Base-by-base conservation (phyloP, 1,284 basidiomycete genomes). In the Tilletia indica region DNA sequence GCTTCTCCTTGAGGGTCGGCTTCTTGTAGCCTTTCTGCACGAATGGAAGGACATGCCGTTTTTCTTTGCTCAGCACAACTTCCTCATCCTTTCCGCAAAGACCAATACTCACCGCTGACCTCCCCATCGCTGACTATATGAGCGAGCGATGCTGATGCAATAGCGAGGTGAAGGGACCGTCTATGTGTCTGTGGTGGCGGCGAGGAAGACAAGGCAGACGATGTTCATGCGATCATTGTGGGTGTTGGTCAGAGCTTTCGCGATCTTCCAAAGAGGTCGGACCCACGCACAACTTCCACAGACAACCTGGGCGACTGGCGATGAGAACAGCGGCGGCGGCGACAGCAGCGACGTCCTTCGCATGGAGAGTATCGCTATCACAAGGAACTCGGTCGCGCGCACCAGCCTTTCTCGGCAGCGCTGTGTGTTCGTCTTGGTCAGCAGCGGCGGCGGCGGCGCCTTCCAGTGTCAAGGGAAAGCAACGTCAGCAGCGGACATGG, bases 1-100 rank as follows among this genome's bases (percentile, higher is more conserved):
- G 61, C 61, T 64, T 64, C 61, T 64, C 61, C 61, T 64, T 64
- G 34, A 64, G 36, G 61, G 34, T 64, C 61, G 61, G 61, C 61
- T 64, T 64, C 61, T 64, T 64, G 61, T 64, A 64, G 16, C 36
- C 61, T 39, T 64, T 64, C 61, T 64, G 61, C 36, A 25, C 19
- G 51, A 11, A 19, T 54, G 12, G 1, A n/a, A 19, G 6, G 1
- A 31, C 25, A 31, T 31, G 2, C 1, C 25, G 0, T 31, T 31
- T 31, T 31, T 31, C 11, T 54, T 54, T 19, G n/a, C 6, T 54
- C 51, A 54, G 51, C 21, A 25, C 19, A 54, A 54, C 19, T 16
- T 19, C 19, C 4, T 31, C 25, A 38, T 3, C 0, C 34, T 14
- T 14, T 42, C 36, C 34, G 36, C 8, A 16, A 14, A 21, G 16